Conservation (phyloP, 2,329 filamentous ascomycete genomes). For the Pseudogymnoascus sp. region DNA sequence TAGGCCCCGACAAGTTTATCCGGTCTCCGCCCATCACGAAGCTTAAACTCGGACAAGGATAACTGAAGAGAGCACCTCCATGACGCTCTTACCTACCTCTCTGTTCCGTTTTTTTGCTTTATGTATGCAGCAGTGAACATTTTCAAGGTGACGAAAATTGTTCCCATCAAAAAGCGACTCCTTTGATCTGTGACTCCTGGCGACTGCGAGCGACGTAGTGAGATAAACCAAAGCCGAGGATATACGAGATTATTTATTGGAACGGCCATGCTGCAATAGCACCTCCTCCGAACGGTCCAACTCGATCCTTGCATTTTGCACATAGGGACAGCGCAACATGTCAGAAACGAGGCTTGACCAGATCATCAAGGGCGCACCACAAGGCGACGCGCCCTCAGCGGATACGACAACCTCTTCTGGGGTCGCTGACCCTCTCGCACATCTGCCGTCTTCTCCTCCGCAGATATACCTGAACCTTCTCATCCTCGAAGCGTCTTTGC, state of each 20-base stretch:
- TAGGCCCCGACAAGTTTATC: background rate
- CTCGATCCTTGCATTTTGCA: background rate
- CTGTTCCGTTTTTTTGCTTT: background rate
- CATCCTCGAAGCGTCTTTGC: slow-evolving; percentile 89
- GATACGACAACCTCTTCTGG: slow-evolving; percentile 27
- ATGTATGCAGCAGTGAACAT: background rate
- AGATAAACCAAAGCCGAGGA: background rate
- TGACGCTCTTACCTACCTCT: background rate
- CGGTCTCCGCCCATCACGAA: background rate
- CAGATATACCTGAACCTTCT: slow-evolving; percentile 93
- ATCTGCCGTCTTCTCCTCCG: slow-evolving; percentile 30
- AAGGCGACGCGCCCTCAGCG: slow-evolving; percentile 44
- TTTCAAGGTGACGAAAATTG: background rate
- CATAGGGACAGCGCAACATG: background rate
- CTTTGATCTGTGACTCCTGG: background rate
- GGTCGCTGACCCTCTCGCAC: slow-evolving; percentile 33
- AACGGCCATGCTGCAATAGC: slow-evolving; percentile 6
- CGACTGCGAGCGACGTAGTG: background rate
- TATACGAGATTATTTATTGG: background rate
- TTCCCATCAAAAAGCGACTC: background rate
- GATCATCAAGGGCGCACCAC: slow-evolving; percentile 82
- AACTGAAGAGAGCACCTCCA: background rate
- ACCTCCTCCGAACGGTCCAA: background rate
- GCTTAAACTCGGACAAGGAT: slow-evolving; percentile 5
- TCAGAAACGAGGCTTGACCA: slow-evolving; percentile 49